Conservation (phyloP, 768 basidiomycete species). For the Gloeopeniophorella convolvens region DNA sequence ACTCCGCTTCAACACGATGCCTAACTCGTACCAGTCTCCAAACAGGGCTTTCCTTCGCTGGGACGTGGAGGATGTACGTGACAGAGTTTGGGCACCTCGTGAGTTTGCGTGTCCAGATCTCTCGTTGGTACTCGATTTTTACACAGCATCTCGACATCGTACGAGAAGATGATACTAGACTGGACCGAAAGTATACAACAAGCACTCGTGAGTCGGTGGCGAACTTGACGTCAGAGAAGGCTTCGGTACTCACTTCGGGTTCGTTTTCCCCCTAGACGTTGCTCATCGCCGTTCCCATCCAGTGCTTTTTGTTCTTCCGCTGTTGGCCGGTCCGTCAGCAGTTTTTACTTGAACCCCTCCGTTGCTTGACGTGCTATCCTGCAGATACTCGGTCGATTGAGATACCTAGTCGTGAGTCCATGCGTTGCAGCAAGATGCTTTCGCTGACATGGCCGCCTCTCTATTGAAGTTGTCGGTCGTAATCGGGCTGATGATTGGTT, state of each 20-base stretch:
- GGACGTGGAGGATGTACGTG: not conserved
- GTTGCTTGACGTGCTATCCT: not conserved
- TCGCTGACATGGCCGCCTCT: no score
- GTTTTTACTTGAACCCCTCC: no score
- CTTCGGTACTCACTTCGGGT: no score
- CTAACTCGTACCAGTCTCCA: not conserved
- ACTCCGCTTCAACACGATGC: not conserved
- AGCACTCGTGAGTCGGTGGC: not conserved
- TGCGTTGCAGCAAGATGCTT: no score
- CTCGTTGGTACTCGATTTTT: no score
- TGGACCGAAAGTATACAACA: not conserved
- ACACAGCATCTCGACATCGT: not conserved
- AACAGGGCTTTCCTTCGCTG: not conserved
- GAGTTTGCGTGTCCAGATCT: not conserved
- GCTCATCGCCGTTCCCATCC: not conserved
- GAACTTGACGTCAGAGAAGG: not conserved
- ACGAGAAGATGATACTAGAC: not conserved
- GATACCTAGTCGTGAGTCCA: not conserved
- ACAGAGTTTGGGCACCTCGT: not conserved
- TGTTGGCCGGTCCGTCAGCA: not conserved
- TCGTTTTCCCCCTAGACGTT: not conserved
- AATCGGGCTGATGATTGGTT: no score
- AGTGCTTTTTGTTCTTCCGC: not conserved
- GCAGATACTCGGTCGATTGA: not conserved
- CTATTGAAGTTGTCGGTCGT: no score